These are phyloP conservation scores for Asterella californica DNA, from an alignment of 225 moss, liverwort and hornwort species.

Conservation along the genomic window DNA sequence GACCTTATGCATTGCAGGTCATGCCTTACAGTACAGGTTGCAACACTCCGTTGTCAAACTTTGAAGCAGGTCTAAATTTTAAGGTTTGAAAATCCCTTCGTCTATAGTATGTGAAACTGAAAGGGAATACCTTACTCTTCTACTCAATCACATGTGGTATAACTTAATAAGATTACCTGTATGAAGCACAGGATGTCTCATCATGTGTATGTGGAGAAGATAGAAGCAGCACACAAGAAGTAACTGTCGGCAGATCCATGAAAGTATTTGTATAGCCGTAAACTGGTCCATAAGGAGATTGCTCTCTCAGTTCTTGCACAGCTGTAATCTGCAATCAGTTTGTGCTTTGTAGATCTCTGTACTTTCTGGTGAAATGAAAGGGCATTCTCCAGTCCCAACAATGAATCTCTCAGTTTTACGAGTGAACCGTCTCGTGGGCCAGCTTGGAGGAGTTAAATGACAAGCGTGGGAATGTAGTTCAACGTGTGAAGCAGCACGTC, in stretches of 20 bases:
- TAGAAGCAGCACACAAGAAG: slow-evolving; percentile 76
- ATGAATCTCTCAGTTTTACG: not conserved
- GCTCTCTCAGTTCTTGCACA: not conserved
- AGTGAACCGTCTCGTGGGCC: slow-evolving; percentile 5
- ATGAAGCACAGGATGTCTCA: no score
- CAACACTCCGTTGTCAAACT: slow-evolving; percentile 84
- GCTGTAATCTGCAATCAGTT: not conserved
- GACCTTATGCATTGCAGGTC: slow-evolving; percentile 44
- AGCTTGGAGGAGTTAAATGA: slow-evolving; percentile 87
- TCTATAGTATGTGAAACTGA: not conserved
- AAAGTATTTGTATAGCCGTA: not conserved
- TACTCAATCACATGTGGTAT: no score
- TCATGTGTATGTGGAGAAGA: slow-evolving; percentile 83
- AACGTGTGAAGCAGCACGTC: slow-evolving; percentile 98
- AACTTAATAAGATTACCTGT: no score
- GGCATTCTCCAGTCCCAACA: not conserved
- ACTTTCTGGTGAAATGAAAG: not conserved
- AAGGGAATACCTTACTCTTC: no score
- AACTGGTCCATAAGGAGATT: not conserved
- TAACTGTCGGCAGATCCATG: slow-evolving; percentile 28
- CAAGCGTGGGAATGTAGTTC: slow-evolving; percentile 81
- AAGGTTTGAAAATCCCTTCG: slow-evolving; percentile 47
- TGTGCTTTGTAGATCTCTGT: not conserved
- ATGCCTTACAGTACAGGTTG: slow-evolving; percentile 98
- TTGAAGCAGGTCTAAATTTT: slow-evolving; percentile 91